Base-by-base conservation (phyloP, 495 filamentous ascomycete genomes). In the Bryoglossum gracile region DNA sequence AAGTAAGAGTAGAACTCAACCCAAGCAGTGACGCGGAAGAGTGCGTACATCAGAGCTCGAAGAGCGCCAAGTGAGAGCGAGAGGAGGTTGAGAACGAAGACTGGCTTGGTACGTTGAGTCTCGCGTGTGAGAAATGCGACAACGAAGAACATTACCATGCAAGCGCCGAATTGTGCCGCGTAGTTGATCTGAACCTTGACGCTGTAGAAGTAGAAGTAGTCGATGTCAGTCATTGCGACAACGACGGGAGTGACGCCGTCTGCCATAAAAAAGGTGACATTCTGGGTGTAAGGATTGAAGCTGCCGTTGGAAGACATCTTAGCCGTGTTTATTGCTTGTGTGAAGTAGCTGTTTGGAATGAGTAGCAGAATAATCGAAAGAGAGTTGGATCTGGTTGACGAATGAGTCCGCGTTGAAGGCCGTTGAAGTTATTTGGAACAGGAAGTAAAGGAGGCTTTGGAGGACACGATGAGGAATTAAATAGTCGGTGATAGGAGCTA, bases 81-180 rank as follows among this genome's bases (percentile, higher is more conserved):
- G 28, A 72, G n/a, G 34, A 68, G 47, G 57, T 90, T 88, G 57
- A 87, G 64, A 54, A 77, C 57, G 65, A 84, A 88, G 16, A 88
- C 68, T 0, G 65, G 54, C 0, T 77, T 81, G 33, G 57, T 53
- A 16, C 81, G 78, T 62, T 85, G 87, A 43, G 81, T 74, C 11
- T 65, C 62, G 41, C 67, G 73, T 17, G 83, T 86, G 53, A 87
- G 61, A 13, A 86, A 66, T 13, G 82, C 63, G 0, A 91, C 65
- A 17, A 86, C 68, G 33, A 85, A 53, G 17, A 89, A 66, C 47
- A 90, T 78, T 18, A 84, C 59, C 50, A 83, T 51, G 23, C 76
- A 78, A n/a, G 85, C 83, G 24, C 89, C 89, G 43, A 89, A 70
- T 61, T 94, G 86, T 23, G 69, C 61, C 36, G 76, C 81, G 58